A percentile compares a stretch with the other conserved stretches of the same genome.
phyloP scores from a whole-genome alignment of 345 rosid species.

The Hibiscus mutabilis region DNA sequence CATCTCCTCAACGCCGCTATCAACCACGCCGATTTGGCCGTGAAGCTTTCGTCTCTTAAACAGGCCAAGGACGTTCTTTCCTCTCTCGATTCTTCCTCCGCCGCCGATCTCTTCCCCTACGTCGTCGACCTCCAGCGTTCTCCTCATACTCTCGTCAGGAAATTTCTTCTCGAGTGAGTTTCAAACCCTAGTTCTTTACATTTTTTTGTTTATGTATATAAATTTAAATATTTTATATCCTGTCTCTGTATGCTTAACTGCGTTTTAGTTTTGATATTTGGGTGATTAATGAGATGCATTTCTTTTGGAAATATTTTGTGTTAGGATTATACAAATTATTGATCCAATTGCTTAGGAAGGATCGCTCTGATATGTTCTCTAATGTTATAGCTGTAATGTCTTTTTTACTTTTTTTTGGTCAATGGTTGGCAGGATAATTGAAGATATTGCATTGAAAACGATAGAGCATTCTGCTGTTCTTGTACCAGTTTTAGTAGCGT shows the following conservation, averaged over 20 bases:
- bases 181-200: conserved; percentile 22
- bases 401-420: not conserved
- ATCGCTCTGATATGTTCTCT: not conserved
- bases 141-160: conserved; percentile 65
- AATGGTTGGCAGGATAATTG: conserved; percentile 61
- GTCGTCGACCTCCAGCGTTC: conserved; percentile 74
- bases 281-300: not conserved
- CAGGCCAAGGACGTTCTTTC: conserved; percentile 71
- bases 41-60: conserved; percentile 77
- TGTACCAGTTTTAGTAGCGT: conserved; percentile 50
- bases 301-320: not conserved
- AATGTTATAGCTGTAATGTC: not conserved
- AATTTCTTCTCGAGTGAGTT: conserved; percentile 71
- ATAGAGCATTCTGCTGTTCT: conserved; percentile 52
- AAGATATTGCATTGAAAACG: conserved; percentile 61
- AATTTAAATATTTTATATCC: too few species aligned
- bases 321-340: conserved; percentile 11
- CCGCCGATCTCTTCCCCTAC: conserved; percentile 73
- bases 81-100: conserved; percentile 55
- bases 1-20: conserved; percentile 77
- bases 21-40: conserved; percentile 76
- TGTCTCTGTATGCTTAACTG: too few species aligned
- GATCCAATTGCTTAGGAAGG: conserved; percentile 8
- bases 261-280: not conserved
- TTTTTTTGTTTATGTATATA: conserved; percentile 3